Percentiles rank a stretch among this genome's conserved stretches.
Evolutionary conservation across 805 yeast species (phyloP).

Genomic region (Wickerhamomyces xylosicus): DNA sequence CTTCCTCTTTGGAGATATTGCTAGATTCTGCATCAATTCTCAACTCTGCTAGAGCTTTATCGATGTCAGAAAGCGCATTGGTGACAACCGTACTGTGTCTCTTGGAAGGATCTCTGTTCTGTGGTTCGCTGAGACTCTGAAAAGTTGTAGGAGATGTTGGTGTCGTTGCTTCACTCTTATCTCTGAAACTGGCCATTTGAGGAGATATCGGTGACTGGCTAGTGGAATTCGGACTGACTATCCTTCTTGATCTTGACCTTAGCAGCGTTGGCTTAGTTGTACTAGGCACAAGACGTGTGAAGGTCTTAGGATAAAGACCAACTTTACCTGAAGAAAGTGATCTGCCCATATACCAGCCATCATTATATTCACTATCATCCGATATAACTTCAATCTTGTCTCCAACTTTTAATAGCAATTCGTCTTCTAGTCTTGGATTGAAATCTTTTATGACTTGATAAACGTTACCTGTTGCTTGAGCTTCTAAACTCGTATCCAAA

Average conservation of each 20-base stretch:
- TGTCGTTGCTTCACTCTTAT: constrained; percentile 4
- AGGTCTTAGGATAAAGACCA: constrained; percentile 86
- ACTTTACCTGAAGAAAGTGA: constrained; percentile 63
- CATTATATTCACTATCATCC: constrained; percentile 88
- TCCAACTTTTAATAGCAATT: constrained; percentile 68
- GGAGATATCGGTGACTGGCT: constrained; percentile 11
- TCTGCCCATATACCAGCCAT: constrained; percentile 95
- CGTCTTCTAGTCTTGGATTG: constrained; percentile 82
- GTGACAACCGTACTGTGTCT: constrained; percentile 24
- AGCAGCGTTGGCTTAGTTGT: constrained; percentile 32
- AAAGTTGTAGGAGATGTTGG: constrained; percentile 7
- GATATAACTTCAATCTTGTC: constrained; percentile 84
- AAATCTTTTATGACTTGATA: constrained; percentile 76
- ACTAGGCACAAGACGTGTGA: constrained; percentile 47
- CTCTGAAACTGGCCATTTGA: constrained; percentile 1
- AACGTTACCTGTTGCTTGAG: constrained; percentile 20
- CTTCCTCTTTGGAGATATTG: constrained; percentile 9
- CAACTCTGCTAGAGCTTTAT: constrained; percentile 59
- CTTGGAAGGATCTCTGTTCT: background rate
- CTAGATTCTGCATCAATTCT: constrained; percentile 22
- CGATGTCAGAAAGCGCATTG: constrained; percentile 60
- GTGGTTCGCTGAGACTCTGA: background rate
- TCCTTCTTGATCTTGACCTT: constrained; percentile 52
- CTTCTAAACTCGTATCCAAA: constrained; percentile 9
- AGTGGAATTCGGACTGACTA: constrained; percentile 21